Base-by-base conservation (phyloP, 768 basidiomycete species). In the Symmetrospora coprosmae region DNA sequence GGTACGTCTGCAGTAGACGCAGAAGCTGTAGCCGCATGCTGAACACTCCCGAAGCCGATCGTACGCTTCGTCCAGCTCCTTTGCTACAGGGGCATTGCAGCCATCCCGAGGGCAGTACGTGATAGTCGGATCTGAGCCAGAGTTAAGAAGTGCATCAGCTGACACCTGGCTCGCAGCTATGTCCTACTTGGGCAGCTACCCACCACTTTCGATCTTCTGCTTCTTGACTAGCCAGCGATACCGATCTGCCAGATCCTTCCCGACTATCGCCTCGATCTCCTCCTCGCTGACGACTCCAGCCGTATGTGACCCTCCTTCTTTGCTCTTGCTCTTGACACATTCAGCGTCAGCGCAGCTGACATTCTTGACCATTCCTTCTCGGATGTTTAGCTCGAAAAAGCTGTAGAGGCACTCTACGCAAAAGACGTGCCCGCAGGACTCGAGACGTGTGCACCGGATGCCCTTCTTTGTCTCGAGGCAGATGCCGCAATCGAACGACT, bases 381-480 rank as follows among this genome's bases (percentile, higher is more conserved):
- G 58, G 51, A 69, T 69, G 23, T 66, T 60, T 11, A 69, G 51
- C 30, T 50, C 47, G 49, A 65, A 69, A 47, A 66, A 69, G 39
- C 59, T 53, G 25, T 28, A 7, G n/a, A 67, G 51, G 56, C 66
- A 69, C 9, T 61, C 37, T 4, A 28, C 17, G 60, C 66, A 67
- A 47, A 67, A 66, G n/a, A 53, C 52, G 50, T 62, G 61, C 2
- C 4, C 27, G 60, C 51, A 55, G 11, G 25, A 38, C 31, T n/a
- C 1, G 40, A 52, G 19, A 48, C 63, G 38, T 34, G 55, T 21
- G 46, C 55, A 58, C 31, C 55, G 19, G 27, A 43, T 43, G n/a
- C 55, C 55, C 37, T 58, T 58, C 37, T 58, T 58, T 6, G 55
- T 58, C 37, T 58, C 55, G 27, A 58, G 41, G 43, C 55, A 58